phyloP scores from a whole-genome alignment of 1,284 basidiomycete genomes.

The Pascua guehoae region DNA sequence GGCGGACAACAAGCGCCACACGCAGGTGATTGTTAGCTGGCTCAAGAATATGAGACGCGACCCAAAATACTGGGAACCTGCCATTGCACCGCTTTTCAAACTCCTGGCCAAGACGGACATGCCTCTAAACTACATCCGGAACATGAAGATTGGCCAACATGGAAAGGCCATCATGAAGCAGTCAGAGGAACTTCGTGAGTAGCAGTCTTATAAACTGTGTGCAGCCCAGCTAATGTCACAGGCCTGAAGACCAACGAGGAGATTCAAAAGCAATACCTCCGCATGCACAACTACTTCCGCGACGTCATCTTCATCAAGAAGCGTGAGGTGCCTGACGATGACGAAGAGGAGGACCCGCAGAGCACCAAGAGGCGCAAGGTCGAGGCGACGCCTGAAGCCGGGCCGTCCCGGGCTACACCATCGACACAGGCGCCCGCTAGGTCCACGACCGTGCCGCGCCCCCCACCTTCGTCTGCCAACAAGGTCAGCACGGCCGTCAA shows the following conservation, averaged over 20 bases:
- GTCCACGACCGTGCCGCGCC: not conserved
- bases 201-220: too few species aligned
- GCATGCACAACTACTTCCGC: slow-evolving; percentile 15
- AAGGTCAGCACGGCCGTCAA: not conserved
- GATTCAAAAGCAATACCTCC: slow-evolving; percentile 24
- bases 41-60: slow-evolving; percentile 19
- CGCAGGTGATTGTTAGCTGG: slow-evolving; percentile 24
- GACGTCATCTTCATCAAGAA: slow-evolving; percentile 16
- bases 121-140: slow-evolving; percentile 25
- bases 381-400: slow-evolving; percentile 6
- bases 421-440: not conserved
- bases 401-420: not conserved
- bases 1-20: slow-evolving; percentile 29
- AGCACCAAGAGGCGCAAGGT: slow-evolving; percentile 24
- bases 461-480: not conserved
- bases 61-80: slow-evolving; percentile 25
- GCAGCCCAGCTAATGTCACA: slow-evolving; percentile 1
- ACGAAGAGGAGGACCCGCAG: not conserved
- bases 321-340: slow-evolving; percentile 8
- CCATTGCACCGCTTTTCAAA: slow-evolving; percentile 21
- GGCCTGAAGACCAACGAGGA: slow-evolving; percentile 2
- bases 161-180: slow-evolving; percentile 13
- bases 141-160: slow-evolving; percentile 22
- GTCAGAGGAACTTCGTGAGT: slow-evolving; percentile 22
- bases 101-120: slow-evolving; percentile 38